Conservation (phyloP, 176 grass and related monocot genomes). For the Hsuehochloa calcarea region DNA sequence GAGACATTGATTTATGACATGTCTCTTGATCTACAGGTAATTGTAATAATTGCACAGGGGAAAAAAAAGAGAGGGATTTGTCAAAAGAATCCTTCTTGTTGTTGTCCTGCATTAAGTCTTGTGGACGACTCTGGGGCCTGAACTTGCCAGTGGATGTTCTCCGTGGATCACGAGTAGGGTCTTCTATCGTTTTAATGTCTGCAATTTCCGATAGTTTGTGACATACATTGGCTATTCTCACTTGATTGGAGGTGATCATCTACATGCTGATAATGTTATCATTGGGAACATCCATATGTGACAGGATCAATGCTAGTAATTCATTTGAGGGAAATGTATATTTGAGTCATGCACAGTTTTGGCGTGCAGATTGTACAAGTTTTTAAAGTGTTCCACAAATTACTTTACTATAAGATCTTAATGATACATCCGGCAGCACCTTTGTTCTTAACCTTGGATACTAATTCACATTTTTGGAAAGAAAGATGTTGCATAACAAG, state of each 20-base stretch:
- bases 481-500: conserved; percentile 15
- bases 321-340: conserved; percentile 6
- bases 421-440: background rate
- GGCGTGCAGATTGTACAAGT: background rate
- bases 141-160: conserved; percentile 94
- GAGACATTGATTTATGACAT: conserved; percentile 3
- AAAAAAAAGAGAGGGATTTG: conserved; percentile 73
- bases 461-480: background rate
- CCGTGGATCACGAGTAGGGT: conserved; percentile 78
- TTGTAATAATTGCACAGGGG: conserved; percentile 72
- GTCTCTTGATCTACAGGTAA: conserved; percentile 61
- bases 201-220: background rate
- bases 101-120: conserved; percentile 85
- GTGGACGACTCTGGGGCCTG: conserved; percentile 77
- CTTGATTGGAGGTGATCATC: conserved; percentile 7
- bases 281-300: background rate
- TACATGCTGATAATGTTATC: conserved; percentile 20
- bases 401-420: conserved; percentile 21
- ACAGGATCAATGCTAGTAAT: background rate
- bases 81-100: conserved; percentile 89
- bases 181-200: conserved; percentile 11
- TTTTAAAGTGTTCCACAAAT: background rate
- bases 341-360: background rate
- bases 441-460: background rate
- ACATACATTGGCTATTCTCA: background rate